Evolutionary conservation across 2,329 filamentous ascomycete species (phyloP).

Genomic region (Ophiostoma quercus): DNA sequence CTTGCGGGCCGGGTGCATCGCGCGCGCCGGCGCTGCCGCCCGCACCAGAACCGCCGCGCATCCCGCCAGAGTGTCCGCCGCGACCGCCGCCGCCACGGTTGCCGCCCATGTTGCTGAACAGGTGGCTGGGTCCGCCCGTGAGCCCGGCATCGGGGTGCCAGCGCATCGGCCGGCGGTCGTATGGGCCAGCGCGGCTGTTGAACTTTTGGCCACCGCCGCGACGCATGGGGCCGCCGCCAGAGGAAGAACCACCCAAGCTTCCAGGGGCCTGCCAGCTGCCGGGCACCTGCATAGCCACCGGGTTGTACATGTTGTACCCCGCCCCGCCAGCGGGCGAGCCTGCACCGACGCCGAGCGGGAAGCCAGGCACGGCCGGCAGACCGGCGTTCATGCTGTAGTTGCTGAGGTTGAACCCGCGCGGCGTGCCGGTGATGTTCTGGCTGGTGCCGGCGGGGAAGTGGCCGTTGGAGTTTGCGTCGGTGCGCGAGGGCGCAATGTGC

Average conservation of each 20-base stretch:
- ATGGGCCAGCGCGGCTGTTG: conserved; percentile 63
- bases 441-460: conserved; percentile 81
- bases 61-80: conserved; percentile 35
- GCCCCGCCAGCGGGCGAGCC: conserved; percentile 27
- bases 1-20: conserved; percentile 66
- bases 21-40: conserved; percentile 53
- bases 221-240: conserved; percentile 24
- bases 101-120: conserved; percentile 5
- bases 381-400: conserved; percentile 59
- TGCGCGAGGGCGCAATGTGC: conserved; percentile 87
- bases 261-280: conserved; percentile 44
- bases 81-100: conserved; percentile 45
- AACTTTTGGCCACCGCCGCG: conserved; percentile 41
- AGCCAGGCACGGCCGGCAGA: conserved; percentile 56
- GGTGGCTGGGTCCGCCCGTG: conserved; percentile 31
- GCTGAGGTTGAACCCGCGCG: conserved; percentile 82
- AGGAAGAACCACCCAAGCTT: conserved; percentile 46
- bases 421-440: conserved; percentile 74
- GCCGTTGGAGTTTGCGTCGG: conserved; percentile 90
- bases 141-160: conserved; percentile 41
- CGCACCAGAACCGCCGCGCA: conserved; percentile 31
- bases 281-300: conserved; percentile 41
- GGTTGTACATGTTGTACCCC: conserved; percentile 46
- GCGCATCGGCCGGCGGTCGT: conserved; percentile 60
- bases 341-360: conserved; percentile 32